Evolutionary conservation across 192 early-diverging fungal species (phyloP).

Genomic region (Globomyces pollinis-pini): DNA sequence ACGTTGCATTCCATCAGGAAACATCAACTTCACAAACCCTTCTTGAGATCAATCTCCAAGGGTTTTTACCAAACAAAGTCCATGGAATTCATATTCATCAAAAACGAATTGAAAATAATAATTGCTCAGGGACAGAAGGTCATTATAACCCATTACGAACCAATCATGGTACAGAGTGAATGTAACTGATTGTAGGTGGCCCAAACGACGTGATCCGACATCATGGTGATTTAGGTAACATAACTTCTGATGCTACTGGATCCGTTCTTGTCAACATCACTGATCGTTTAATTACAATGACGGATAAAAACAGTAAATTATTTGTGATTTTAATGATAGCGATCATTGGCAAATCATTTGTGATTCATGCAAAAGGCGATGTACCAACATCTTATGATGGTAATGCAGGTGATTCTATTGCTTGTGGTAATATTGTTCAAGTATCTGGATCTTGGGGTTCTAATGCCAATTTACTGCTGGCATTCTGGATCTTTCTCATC

Average conservation of each 20-base stretch:
- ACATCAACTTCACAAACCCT: background rate
- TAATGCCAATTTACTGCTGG: too few species aligned
- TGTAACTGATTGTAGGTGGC: too few species aligned
- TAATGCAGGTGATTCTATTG: constrained; percentile 61
- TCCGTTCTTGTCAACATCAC: constrained; percentile 19
- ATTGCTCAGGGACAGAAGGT: constrained; percentile 9
- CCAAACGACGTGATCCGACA: constrained; percentile 61
- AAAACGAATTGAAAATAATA: background rate
- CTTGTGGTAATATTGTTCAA: constrained; percentile 7
- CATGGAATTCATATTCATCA: constrained; percentile 6
- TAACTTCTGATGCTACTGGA: constrained; percentile 47
- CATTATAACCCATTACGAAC: constrained; percentile 74
- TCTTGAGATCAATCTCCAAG: background rate
- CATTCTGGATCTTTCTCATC: too few species aligned
- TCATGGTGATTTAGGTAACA: constrained; percentile 82
- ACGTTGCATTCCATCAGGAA: background rate
- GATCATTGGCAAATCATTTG: constrained; percentile 58
- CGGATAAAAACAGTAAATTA: background rate
- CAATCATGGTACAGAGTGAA: constrained; percentile 76
- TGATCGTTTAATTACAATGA: background rate
- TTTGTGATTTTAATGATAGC: constrained; percentile 1
- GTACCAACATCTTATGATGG: constrained; percentile 67
- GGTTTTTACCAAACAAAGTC: background rate
- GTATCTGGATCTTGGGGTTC: too few species aligned
- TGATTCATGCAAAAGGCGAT: constrained; percentile 76